Evolutionary conservation across 371 early-diverging fungal genomes (phyloP), one percentile per base, ranked within the genome.

Genomic region (Coemansia sp.): DNA sequence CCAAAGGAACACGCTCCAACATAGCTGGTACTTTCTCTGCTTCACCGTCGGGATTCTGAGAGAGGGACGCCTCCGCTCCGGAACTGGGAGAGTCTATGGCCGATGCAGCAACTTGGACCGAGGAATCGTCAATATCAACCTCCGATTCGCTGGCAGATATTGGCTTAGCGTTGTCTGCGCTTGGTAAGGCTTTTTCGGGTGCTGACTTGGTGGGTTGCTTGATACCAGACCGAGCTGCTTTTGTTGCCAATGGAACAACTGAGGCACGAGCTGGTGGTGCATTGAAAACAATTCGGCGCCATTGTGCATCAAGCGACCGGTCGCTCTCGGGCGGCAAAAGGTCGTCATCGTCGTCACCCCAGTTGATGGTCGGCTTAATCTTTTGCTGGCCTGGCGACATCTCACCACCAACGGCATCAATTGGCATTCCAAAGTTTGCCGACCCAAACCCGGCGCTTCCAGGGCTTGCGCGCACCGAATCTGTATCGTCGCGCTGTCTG

Each of bases 211-310:
- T 31, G 11, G 5, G 13, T 8, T 13, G 21, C 31, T 4, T 16
- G n/a, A 8, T 27, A 27, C 21, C 31, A 11, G 24, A 11, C 22
- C 10, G 34, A 3, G 24, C 13, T 27, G 22, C 39, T 18, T 56
- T 18, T 8, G 14, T 34, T 24, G 55, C 16, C 5, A 63, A 34
- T 16, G 16, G 16, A 4, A 27, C 21, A 13, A 62, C 37, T 2
- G 54, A 29, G 5, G 63, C 59, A 13, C 77, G 45, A n/a, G 63
- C 40, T 22, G 72, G 77, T 16, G 77, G 77, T 14, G 71, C 66
- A 13, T 71, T 72, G 2, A 62, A 68, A 29, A 76, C 55, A 14
- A 76, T 76, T 24, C 77, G 68, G 27, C 71, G 77, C 77, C 77
- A 76, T 39, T 71, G 77, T 10, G 77, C 77, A n/a, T 70, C 68